Base-by-base conservation (phyloP, 2,329 filamentous ascomycete species). In the Daldinia sp. region DNA sequence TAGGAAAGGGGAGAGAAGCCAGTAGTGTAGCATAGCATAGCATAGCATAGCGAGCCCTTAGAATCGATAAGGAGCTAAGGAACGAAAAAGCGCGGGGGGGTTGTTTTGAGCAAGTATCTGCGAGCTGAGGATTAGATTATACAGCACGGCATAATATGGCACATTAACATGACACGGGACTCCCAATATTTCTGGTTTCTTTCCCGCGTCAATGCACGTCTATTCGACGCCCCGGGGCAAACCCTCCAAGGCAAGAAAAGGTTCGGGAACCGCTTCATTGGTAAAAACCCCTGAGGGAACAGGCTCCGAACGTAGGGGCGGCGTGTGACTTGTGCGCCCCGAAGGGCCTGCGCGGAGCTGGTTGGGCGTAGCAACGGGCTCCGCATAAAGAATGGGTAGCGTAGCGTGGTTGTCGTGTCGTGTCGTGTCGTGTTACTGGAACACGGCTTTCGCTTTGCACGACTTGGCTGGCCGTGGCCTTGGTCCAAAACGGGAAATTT, bases 31-130 rank as follows among this genome's bases (percentile, higher is more conserved):
- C n/a, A n/a, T n/a, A n/a, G n/a, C n/a, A n/a, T n/a, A 47, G 43
- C 34, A 51, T 27, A 35, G 17, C 10, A 35, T 15, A 17, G 17
- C 8, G 8, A 10, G 43, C 43, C 41, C 45, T 45, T 49, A 55
- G 52, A 47, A 48, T 50, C 30, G 41, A 19, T 11, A 61, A 59
- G 48, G 43, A 60, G 17, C 55, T 27, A 57, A 48, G 48, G n/a
- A 11, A 17, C 19, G 37, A 52, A n/a, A n/a, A n/a, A 30, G 49
- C 47, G 25, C 23, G 41, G 32, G 35, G 17, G 47, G 27, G 8
- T 35, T 8, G n/a, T 43, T 39, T 48, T 37, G 27, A 58, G 65
- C 57, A 68, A 68, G 19, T 57, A 17, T 61, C 15, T 56, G 65
- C 65, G 65, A 68, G 58, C 54, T 35, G 25, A 50, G 23, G n/a